Evolutionary conservation across 2,329 filamentous ascomycete species (phyloP).

Genomic region (Westerdykella ornata): DNA sequence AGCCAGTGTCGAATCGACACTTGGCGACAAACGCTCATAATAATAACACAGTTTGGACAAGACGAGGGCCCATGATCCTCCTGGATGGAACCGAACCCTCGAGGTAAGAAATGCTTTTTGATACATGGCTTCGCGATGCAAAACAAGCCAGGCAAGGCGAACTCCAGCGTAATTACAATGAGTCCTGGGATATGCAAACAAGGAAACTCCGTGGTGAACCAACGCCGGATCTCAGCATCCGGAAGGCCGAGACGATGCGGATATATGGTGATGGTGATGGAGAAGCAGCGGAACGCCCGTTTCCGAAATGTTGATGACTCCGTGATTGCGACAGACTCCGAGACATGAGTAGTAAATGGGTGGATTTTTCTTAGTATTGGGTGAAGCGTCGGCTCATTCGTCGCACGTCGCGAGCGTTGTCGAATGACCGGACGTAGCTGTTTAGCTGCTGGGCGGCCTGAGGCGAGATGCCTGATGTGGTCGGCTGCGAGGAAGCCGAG

Average conservation of each 20-base stretch:
- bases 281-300: conserved; percentile 2
- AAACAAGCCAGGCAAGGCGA: conserved; percentile 3
- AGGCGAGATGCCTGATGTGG: conserved; percentile 56
- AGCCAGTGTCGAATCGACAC: conserved; percentile 6
- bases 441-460: conserved; percentile 73
- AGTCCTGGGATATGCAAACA: conserved; percentile 1
- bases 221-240: conserved; percentile 5
- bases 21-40: conserved; percentile 6
- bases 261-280: conserved; percentile 1
- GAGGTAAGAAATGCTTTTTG: conserved; percentile 5
- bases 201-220: conserved; percentile 5
- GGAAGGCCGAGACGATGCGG: conserved; percentile 6
- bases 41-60: conserved; percentile 4
- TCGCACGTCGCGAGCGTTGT: conserved; percentile 60
- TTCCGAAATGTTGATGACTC: conserved; percentile 3
- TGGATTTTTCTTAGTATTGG: conserved; percentile 19
- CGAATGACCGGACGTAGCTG: conserved; percentile 82
- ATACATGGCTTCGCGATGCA: conserved; percentile 1
- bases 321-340: conserved; percentile 6
- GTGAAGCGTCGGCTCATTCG: conserved; percentile 38
- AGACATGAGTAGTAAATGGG: not conserved
- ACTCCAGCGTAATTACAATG: conserved; percentile 5
- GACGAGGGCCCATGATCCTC: no score
- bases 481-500: conserved; percentile 55
- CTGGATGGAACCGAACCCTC: no score